Base-by-base conservation (phyloP, 306 rosid species). In the Luffa aegyptiaca region DNA sequence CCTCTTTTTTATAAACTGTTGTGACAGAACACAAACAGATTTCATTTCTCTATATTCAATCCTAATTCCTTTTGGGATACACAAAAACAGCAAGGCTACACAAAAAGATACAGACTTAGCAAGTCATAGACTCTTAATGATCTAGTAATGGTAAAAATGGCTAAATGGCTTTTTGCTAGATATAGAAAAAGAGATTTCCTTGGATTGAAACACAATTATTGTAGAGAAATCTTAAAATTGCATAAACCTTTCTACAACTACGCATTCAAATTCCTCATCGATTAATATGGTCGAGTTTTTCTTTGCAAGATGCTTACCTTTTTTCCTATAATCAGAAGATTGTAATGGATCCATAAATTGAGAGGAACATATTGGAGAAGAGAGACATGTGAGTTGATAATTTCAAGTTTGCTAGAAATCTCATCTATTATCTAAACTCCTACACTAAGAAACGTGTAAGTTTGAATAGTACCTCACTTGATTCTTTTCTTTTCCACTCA, bases 241-340 rank as follows among this genome's bases (percentile, higher is more conserved):
- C 12, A 66, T 37, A 61, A 42, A 61, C 62, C 55, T 83, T 64
- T 78, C 82, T 9, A 37, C 64, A 79, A 77, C 84, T 70, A 48
- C 77, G 76, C 74, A 62, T 80, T 49, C 81, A 82, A 78, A 79
- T 81, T 37, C 84, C 52, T 18, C 64, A 63, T 57, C 80, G 77
- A 65, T 78, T 52, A 21, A 44, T 44, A 76, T 65, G 57, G 44
- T 81, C 85, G 73, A 4, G 88, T 80, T 82, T 82, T 12, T 36
- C 78, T 65, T 80, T 44, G 77, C 64, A 77, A 42, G 83, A 14
- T 85, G 48, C 75, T 80, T 66, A 84, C 79, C 77, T 46, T 81
- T 80, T 85, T 83, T 89, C 84, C 94, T 90, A 49, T 26, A 77
- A 64, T 65, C 82, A 85, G 68, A 79, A 85, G 75, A 72, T n/a